Evolutionary conservation across 805 yeast genomes (phyloP), one percentile per base, ranked within the genome.

Genomic region (Hanseniaspora hatyaiensis): DNA sequence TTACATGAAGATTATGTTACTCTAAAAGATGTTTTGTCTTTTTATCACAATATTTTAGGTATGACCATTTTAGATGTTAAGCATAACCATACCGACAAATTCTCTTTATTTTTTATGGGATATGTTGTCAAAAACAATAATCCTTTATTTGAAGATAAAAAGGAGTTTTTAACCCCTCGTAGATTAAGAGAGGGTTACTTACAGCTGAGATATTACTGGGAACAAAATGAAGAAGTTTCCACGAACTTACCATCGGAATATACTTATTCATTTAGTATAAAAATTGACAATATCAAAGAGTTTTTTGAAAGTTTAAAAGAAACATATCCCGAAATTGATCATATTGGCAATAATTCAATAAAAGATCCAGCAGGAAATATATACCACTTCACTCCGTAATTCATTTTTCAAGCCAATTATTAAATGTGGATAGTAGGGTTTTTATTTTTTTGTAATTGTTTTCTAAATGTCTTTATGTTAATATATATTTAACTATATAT

Each of bases 81-180:
- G 32, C 79, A 72, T 31, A 74, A 72, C 59, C 77, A 73, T 33
- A 74, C 59, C 24, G 96, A 95, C 43, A 69, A 82, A 59, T 89
- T 92, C 65, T 77, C 89, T 2, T 67, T 88, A 34, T 89, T 83
- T 68, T 89, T 92, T 66, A 66, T 89, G 53, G 94, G 87, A 11
- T 89, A 78, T 64, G 29, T 16, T 37, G 12, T 16, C 12, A 26
- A 15, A 18, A 4, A 26, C 8, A 19, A 22, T n/a, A 20, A 20
- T 5, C 22, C 20, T 28, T 37, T 28, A 28, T 11, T 16, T 5
- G 40, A 37, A 37, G 40, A 37, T 15, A 37, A 37, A 26, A 16
- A 15, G 4, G 24, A 16, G 9, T 8, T 24, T 12, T 26, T n/a
- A 8, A 6, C 24, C 2, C 40, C 40, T 23, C 15, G 40, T 23